These are phyloP conservation scores for Trichoderma afroharzianum DNA, from an alignment of 2,329 filamentous ascomycete species.

Conservation along the genomic window DNA sequence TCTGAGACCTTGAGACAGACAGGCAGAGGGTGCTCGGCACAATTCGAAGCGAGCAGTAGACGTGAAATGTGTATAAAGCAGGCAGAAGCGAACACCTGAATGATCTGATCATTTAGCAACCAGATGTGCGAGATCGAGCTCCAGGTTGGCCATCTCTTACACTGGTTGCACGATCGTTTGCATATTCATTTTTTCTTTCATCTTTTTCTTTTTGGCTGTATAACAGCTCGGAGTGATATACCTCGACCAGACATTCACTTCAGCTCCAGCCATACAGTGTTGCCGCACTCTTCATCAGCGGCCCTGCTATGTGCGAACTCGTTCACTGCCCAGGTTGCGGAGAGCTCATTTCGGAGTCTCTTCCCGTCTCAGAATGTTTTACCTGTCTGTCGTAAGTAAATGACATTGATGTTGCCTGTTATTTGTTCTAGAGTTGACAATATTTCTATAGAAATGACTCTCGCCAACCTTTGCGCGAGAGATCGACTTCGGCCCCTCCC, in stretches of 20 bases:
- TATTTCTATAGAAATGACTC: neutral
- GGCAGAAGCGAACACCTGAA: neutral
- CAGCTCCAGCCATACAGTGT: neutral
- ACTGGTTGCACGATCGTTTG: neutral
- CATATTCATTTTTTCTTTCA: neutral
- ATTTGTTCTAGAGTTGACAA: neutral
- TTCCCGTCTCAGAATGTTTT: constrained; percentile 22
- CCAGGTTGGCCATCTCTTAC: neutral
- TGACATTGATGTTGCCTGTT: accelerated
- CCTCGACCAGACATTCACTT: neutral
- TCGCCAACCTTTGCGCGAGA: neutral
- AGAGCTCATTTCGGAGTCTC: constrained; percentile 18
- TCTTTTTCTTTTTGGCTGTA: neutral
- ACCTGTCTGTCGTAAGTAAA: constrained; percentile 21
- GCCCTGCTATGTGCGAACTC: constrained; percentile 12
- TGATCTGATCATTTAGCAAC: neutral
- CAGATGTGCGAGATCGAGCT: neutral
- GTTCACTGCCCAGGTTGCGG: constrained; percentile 21
- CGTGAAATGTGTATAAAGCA: neutral
- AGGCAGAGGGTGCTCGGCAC: neutral
- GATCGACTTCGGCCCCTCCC: neutral
- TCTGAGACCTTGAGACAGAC: neutral
- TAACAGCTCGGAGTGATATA: neutral
- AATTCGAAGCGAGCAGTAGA: neutral
- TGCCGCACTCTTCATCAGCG: neutral